phyloP scores from a whole-genome alignment of 2,329 filamentous ascomycete genomes.

The Pseudopyricularia cyperi region DNA sequence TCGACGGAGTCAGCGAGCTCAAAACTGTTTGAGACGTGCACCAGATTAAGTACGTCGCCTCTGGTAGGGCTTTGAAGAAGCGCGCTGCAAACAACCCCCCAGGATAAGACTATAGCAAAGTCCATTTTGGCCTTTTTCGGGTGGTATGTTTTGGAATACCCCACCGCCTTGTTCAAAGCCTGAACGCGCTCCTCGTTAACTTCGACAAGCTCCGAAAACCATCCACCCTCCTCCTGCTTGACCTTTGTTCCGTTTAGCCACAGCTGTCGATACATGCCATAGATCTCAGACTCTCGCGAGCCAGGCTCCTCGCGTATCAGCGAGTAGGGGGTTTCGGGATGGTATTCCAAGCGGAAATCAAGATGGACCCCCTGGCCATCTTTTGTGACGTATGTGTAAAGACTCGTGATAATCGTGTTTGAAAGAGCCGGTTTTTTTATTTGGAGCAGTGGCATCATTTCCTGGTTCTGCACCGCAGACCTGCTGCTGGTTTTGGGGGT shows the following conservation, averaged over 20 bases:
- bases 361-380: slow-evolving; percentile 68
- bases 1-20: slow-evolving; percentile 98
- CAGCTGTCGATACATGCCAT: slow-evolving; percentile 96
- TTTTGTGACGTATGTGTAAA: slow-evolving; percentile 88
- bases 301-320: slow-evolving; percentile 96
- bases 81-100: slow-evolving; percentile 98
- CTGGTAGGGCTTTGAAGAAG: slow-evolving; percentile 97
- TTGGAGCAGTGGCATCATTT: background rate
- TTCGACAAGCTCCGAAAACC: slow-evolving; percentile 70
- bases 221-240: slow-evolving; percentile 63
- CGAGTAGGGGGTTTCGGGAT: slow-evolving; percentile 88
- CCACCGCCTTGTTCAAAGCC: slow-evolving; percentile 91
- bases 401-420: slow-evolving; percentile 72
- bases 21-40: slow-evolving; percentile 95
- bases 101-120: slow-evolving; percentile 90
- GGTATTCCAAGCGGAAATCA: slow-evolving; percentile 80
- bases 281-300: slow-evolving; percentile 90
- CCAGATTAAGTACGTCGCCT: slow-evolving; percentile 87
- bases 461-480: background rate
- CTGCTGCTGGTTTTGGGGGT: background rate
- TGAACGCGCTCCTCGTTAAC: slow-evolving; percentile 99
- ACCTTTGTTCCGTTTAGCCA: slow-evolving; percentile 79
- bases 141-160: slow-evolving; percentile 90
- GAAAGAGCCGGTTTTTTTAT: background rate
- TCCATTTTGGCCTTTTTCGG: slow-evolving; percentile 94